Conservation (phyloP, 169 alveolate species). For the Besnoitia besnoiti region DNA sequence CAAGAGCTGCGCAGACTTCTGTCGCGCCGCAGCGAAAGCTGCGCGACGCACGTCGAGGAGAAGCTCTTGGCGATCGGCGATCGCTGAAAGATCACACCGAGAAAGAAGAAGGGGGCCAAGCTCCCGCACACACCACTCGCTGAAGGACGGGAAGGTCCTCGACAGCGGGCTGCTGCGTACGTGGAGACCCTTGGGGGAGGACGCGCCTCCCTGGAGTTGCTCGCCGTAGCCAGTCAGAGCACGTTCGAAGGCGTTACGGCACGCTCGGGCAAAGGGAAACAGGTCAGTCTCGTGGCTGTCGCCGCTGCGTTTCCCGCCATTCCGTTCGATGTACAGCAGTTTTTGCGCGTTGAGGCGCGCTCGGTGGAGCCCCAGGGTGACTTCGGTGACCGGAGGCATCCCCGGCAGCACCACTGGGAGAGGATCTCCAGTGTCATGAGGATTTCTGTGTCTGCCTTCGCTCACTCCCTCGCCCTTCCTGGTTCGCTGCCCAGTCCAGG, state of each 20-base stretch:
- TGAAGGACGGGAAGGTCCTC: background rate
- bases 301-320: background rate
- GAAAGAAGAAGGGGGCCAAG: background rate
- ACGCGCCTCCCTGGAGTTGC: background rate
- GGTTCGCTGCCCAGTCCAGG: background rate
- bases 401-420: background rate
- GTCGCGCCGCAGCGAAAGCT: background rate
- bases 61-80: background rate
- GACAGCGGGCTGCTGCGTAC: background rate
- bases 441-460: background rate
- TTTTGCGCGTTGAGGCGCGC: background rate
- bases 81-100: background rate
- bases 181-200: background rate
- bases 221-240: background rate
- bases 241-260: slow-evolving; percentile 1
- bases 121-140: slow-evolving; percentile 2
- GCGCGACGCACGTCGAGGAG: slow-evolving; percentile 10
- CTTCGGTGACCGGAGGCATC: slow-evolving; percentile 23
- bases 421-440: background rate
- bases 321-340: background rate
- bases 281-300: background rate
- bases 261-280: background rate
- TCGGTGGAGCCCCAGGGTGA: slow-evolving; percentile 14
- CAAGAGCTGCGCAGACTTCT: background rate
- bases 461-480: background rate